Evolutionary conservation across 805 yeast species (phyloP).

Genomic region (Kluyveromyces aestuarii): DNA sequence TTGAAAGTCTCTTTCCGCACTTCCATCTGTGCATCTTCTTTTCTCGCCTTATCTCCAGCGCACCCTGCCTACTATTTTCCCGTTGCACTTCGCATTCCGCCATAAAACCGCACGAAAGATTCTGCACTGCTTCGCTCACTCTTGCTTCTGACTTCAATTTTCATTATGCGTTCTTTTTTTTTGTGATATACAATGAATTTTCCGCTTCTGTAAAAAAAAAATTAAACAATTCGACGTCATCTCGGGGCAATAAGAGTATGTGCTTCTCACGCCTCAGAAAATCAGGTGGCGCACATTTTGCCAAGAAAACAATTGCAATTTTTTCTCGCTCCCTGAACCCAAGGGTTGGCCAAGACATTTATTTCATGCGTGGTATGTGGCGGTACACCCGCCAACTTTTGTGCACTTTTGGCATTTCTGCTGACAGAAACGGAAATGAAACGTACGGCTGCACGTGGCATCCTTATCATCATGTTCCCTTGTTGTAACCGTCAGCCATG

Average conservation of each 20-base stretch:
- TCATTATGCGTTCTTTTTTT: background rate
- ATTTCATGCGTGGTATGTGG: too few relatives aligned
- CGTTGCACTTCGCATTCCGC: background rate
- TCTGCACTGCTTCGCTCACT: background rate
- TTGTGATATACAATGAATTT: background rate
- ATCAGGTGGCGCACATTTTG: background rate
- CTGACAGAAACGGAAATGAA: too few relatives aligned
- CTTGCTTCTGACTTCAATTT: background rate
- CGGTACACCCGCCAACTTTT: too few relatives aligned
- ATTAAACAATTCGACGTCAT: background rate
- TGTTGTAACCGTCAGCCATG: too few relatives aligned
- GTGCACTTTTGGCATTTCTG: too few relatives aligned
- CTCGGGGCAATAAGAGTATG: background rate
- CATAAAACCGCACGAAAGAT: background rate
- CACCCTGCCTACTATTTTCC: too few relatives aligned
- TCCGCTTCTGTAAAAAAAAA: background rate
- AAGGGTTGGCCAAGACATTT: too few relatives aligned
- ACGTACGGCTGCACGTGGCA: too few relatives aligned
- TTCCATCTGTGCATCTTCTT: background rate
- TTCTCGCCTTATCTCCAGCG: background rate
- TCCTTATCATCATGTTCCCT: too few relatives aligned
- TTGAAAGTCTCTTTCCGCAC: background rate
- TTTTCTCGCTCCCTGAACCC: background rate
- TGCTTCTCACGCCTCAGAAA: background rate
- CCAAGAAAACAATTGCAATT: background rate